Base-by-base conservation (phyloP, 306 rosid species). In the Rosa multiflora region DNA sequence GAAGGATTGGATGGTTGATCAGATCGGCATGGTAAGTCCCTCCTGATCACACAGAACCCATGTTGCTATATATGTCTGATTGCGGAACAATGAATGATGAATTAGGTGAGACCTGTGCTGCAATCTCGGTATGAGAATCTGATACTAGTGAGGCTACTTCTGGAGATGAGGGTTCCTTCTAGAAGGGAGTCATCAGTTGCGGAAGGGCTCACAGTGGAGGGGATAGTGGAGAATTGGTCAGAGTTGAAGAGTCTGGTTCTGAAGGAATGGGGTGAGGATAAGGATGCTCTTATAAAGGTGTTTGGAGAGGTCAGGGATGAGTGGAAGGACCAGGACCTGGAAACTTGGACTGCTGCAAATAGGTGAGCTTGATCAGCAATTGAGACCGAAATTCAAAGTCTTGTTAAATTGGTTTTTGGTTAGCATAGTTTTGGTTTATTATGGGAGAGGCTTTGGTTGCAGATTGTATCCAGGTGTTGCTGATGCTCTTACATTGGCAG, bases 121-220 rank as follows among this genome's bases (percentile, higher is more conserved):
- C 97, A 94, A 86, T 89, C 97, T 67, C 97, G 98, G 78, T 88
- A 90, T 79, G 98, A 94, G 86, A 92, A 88, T 67, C 17, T 94
- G 78, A 80, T 94, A 71, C 96, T 94, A 67, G 96, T 92, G 88
- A 92, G 98, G 86, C 77, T 94, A 85, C 86, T 94, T 85, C 85
- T 92, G 72, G 97, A 92, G 87, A 88, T 75, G 80, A 92, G 90
- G 77, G 44, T 67, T 46, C 90, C 97, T 68, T 83, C 92, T 8
- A 73, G 88, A 79, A 73, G 91, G 86, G 89, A 88, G 81, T 92
- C 97, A 43, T 90, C 91, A 87, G 97, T 90, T 76, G 90, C 91
- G 18, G 94, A 91, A 73, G 94, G 90, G 74, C 88, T 94, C 69
- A 86, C 88, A 14, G 89, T 90, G 70, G 91, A 89, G 32, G 87